These are phyloP conservation scores for Xylariaceae sp. DNA, from an alignment of 2,329 filamentous ascomycete genomes.

Conservation along the genomic window DNA sequence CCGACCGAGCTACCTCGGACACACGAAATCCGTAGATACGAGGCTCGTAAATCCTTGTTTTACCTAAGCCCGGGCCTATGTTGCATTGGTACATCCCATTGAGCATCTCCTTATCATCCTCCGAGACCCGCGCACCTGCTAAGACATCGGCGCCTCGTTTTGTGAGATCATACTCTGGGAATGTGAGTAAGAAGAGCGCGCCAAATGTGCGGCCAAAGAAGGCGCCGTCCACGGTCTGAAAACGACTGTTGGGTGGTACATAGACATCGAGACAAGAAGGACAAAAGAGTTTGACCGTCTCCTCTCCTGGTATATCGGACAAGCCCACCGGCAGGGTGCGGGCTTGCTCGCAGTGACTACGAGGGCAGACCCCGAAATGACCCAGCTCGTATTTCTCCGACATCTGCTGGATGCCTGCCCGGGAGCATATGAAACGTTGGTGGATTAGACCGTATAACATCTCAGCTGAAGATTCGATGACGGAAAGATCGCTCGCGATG, in stretches of 20 bases:
- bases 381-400: conserved; percentile 97
- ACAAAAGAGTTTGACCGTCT: conserved; percentile 98
- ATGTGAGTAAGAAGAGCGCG: conserved; percentile 96
- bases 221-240: conserved; percentile 95
- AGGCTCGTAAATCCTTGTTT: conserved; percentile 86
- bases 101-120: conserved; percentile 61
- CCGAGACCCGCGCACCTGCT: conserved; percentile 45
- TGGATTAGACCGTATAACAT: conserved; percentile 98
- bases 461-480: conserved; percentile 97
- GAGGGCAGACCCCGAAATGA: conserved; percentile 95
- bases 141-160: conserved; percentile 70
- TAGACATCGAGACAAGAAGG: conserved; percentile 97
- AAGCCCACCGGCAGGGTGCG: conserved; percentile 92
- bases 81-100: conserved; percentile 90
- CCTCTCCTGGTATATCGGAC: conserved; percentile 92
- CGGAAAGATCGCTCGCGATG: conserved; percentile 89
- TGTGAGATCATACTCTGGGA: conserved; percentile 90
- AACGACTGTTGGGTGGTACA: conserved; percentile 94
- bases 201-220: conserved; percentile 99
- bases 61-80: conserved; percentile 84
- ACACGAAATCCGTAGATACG: conserved; percentile 97
- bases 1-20: conserved; percentile 85
- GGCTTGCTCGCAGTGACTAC: conserved; percentile 88
- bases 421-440: conserved; percentile 96
- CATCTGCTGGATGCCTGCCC: conserved; percentile 98